Evolutionary conservation across 1,284 basidiomycete genomes (phyloP).

Genomic region (Pseudozyma pruni): DNA sequence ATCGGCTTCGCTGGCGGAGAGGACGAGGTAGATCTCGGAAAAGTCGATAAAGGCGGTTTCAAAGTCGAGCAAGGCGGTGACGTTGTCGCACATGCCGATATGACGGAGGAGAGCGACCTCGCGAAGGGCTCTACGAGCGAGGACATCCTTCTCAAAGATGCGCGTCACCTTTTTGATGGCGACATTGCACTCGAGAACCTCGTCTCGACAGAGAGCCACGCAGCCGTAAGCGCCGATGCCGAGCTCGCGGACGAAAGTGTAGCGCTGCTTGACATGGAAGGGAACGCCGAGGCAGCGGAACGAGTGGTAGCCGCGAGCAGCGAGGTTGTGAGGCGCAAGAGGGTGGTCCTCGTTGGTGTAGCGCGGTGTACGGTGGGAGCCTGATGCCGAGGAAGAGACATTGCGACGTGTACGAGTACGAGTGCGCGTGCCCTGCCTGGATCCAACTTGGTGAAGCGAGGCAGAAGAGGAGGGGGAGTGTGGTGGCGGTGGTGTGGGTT

Average conservation of each 20-base stretch:
- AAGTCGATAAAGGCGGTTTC: conserved; percentile 67
- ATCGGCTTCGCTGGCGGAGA: conserved; percentile 65
- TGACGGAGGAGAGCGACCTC: conserved; percentile 63
- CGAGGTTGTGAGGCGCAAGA: conserved; percentile 60
- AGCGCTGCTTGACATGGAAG: conserved; percentile 65
- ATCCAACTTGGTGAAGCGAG: conserved; percentile 51
- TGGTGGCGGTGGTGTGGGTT: conserved; percentile 28
- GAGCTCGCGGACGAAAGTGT: conserved; percentile 64
- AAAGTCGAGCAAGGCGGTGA: conserved; percentile 64
- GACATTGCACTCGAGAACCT: conserved; percentile 60
- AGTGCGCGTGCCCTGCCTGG: conserved; percentile 49
- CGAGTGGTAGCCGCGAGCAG: conserved; percentile 61
- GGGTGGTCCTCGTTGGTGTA: conserved; percentile 63
- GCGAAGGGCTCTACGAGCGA: conserved; percentile 62
- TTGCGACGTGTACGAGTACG: conserved; percentile 54
- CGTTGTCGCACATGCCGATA: conserved; percentile 60
- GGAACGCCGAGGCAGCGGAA: conserved; percentile 64
- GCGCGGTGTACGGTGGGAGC: conserved; percentile 34
- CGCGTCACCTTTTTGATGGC: conserved; percentile 67
- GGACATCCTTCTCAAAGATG: conserved; percentile 65
- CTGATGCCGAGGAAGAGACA: conserved; percentile 37
- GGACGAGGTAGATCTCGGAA: conserved; percentile 65
- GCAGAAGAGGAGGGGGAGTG: conserved; percentile 18
- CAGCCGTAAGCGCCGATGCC: conserved; percentile 67
- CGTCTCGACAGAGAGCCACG: conserved; percentile 62